Conservation (phyloP, 179 eudicot species). For the Beta macrorhiza region DNA sequence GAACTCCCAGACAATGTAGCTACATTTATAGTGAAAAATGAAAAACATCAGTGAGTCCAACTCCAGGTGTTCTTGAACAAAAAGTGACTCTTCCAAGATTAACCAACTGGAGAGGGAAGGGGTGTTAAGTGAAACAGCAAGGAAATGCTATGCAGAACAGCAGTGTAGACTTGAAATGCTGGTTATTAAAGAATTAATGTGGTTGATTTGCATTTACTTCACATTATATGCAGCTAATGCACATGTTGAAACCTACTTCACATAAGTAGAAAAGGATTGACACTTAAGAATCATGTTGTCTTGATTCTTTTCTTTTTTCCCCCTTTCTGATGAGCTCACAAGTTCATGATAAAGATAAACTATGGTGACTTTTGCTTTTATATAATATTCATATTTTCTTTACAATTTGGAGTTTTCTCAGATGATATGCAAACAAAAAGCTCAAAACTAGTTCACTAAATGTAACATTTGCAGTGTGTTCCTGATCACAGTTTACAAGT, state of each 20-base stretch:
- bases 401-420: too few relatives aligned
- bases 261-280: neutral
- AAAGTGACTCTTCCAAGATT: neutral
- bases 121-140: neutral
- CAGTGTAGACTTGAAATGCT: too few relatives aligned
- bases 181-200: too few relatives aligned
- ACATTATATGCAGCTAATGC: neutral
- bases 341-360: too few relatives aligned
- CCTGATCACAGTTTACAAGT: too few relatives aligned
- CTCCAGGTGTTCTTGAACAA: neutral
- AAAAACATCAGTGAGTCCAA: slow-evolving; percentile 13
- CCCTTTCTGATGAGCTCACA: neutral
- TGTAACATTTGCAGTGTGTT: too few relatives aligned
- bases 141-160: neutral
- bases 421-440: too few relatives aligned
- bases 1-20: slow-evolving; percentile 95
- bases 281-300: neutral
- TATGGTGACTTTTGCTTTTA: too few relatives aligned
- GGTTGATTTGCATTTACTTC: neutral
- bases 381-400: too few relatives aligned
- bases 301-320: neutral
- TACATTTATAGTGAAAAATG: slow-evolving; percentile 26
- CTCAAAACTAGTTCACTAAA: too few relatives aligned
- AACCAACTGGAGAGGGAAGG: neutral
- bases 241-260: neutral